phyloP scores from a whole-genome alignment of 805 yeast genomes.

The Danielia oregonensis region DNA sequence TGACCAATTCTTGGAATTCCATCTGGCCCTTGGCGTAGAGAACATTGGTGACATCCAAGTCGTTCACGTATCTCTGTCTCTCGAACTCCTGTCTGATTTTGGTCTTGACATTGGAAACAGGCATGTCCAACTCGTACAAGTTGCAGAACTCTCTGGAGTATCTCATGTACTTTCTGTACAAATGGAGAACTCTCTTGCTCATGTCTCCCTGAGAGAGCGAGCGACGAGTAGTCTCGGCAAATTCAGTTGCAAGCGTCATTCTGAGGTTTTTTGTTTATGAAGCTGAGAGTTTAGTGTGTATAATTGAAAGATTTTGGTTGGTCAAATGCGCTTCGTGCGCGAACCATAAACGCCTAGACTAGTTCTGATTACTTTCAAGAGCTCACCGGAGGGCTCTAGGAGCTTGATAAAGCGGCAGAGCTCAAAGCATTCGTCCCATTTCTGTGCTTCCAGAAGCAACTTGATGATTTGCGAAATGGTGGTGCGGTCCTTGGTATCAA shows the following conservation, averaged over 20 bases:
- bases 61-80: constrained; percentile 71
- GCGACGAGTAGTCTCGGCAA: constrained; percentile 76
- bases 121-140: constrained; percentile 70
- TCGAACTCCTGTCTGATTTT: constrained; percentile 88
- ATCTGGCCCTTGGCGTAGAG: constrained; percentile 79
- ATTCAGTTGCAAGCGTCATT: constrained; percentile 75
- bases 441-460: constrained; percentile 37
- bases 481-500: constrained; percentile 30
- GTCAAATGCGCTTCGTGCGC: constrained; percentile 14
- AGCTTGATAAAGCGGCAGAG: constrained; percentile 51
- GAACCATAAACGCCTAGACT: constrained; percentile 5
- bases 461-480: constrained; percentile 42
- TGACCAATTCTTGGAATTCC: constrained; percentile 85
- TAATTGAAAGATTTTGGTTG: constrained; percentile 17
- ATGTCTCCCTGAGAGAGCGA: constrained; percentile 59
- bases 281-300: constrained; percentile 2
- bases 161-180: constrained; percentile 71
- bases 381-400: constrained; percentile 40
- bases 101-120: constrained; percentile 74
- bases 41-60: constrained; percentile 61
- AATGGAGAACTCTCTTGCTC: constrained; percentile 57
- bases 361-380: constrained; percentile 14
- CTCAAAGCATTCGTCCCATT: constrained; percentile 54
- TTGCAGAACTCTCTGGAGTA: constrained; percentile 57
- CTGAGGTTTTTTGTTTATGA: neutral